Conservation (phyloP, 2,329 filamentous ascomycete species). For the Endoconidiophora polonica region DNA sequence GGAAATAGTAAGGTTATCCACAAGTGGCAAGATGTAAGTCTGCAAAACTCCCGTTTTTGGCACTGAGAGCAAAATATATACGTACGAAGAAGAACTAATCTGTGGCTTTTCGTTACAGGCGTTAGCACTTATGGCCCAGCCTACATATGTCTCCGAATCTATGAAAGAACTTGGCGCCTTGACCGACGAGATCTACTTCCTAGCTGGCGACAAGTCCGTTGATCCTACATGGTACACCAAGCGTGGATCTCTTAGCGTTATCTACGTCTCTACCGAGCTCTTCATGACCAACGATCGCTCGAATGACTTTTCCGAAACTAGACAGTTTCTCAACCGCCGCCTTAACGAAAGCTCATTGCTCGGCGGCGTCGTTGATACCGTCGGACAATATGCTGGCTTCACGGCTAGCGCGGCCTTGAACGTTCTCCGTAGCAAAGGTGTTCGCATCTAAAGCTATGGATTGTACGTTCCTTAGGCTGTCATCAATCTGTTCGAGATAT, state of each 20-base stretch:
- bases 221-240: constrained; percentile 77
- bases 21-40: constrained; percentile 70
- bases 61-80: background rate
- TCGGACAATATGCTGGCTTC: constrained; percentile 69
- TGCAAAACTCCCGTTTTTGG: background rate
- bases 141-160: constrained; percentile 57
- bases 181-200: constrained; percentile 82
- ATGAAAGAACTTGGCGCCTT: constrained; percentile 64
- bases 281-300: constrained; percentile 88
- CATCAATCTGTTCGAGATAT: too few relatives aligned
- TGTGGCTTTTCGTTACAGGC: constrained; percentile 35
- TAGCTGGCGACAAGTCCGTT: constrained; percentile 66
- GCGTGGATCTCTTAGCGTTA: constrained; percentile 36
- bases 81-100: too few relatives aligned
- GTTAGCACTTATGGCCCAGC: constrained; percentile 77
- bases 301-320: constrained; percentile 57
- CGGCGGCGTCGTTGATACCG: constrained; percentile 42
- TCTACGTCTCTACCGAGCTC: constrained; percentile 61
- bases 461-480: too few relatives aligned
- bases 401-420: constrained; percentile 64
- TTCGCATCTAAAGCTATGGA: constrained; percentile 43
- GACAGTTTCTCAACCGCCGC: constrained; percentile 60
- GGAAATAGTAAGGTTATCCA: constrained; percentile 57
- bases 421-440: constrained; percentile 71
- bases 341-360: constrained; percentile 51